phyloP scores from a whole-genome alignment of 1,284 basidiomycete genomes.

The Ustilago shanxiensis region DNA sequence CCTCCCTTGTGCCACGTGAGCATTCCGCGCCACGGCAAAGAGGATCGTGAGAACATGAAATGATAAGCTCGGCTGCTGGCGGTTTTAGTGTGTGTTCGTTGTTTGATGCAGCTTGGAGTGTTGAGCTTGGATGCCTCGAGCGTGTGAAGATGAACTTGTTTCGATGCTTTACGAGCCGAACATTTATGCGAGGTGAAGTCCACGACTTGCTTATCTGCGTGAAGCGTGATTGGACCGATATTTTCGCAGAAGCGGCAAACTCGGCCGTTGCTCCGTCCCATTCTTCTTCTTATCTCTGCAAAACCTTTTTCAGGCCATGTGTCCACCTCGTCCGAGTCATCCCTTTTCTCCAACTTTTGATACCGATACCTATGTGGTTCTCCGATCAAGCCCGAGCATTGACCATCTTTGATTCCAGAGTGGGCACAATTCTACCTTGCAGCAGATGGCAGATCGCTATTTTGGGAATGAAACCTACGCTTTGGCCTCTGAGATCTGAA shows the following conservation, averaged over 20 bases:
- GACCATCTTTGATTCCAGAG: too few species aligned
- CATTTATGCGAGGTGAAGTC: neutral
- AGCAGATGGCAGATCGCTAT: neutral
- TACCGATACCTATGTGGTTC: too few species aligned
- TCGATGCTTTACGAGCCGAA: neutral
- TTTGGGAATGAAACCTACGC: neutral
- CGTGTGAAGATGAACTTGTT: constrained; percentile 1
- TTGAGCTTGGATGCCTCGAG: neutral
- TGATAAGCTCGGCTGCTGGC: constrained; percentile 4
- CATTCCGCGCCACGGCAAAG: neutral
- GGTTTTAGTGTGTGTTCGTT: neutral
- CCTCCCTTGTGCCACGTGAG: constrained; percentile 2
- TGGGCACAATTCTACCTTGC: neutral
- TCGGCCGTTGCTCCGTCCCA: constrained; percentile 14
- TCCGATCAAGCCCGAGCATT: too few species aligned
- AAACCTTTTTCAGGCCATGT: neutral
- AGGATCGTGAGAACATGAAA: neutral
- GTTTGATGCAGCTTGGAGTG: neutral
- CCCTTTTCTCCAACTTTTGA: neutral
- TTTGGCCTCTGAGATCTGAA: too few species aligned
- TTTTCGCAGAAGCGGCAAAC: constrained; percentile 9
- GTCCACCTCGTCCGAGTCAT: constrained; percentile 9
- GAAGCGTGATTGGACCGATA: constrained; percentile 9
- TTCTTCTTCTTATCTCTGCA: constrained; percentile 19
- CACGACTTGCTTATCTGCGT: constrained; percentile 12